Base-by-base conservation (phyloP, 2,329 filamentous ascomycete genomes). In the Fusarium phyllophilum region DNA sequence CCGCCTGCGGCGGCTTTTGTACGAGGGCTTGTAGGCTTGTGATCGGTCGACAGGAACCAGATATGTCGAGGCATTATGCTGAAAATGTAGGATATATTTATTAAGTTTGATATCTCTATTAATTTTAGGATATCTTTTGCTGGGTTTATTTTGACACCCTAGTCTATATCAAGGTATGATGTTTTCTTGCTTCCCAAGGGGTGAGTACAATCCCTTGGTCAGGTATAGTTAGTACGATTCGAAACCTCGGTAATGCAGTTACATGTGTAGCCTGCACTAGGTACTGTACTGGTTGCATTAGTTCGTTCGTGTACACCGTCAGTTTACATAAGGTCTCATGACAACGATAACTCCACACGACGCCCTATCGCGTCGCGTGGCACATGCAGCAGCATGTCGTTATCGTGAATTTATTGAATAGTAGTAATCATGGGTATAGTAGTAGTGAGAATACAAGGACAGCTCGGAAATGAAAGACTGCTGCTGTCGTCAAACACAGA, bases 1-100 rank as follows among this genome's bases (percentile, higher is more conserved):
- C 88, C 89, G 17, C 84, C 85, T 1, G 84, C 90, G 36, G 86
- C 85, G 1, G 82, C 79, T 17, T 81, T 86, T 6, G 82, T 91
- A 24, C 81, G 84, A 59, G 83, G 84, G 4, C 78, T 89, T 29
- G 88, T 88, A 29, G 84, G 84, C 12, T 72, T 87, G 13, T 84
- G 60, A 71, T 46, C 83, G 59, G 68, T 55, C 36, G 33, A 26
- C 38, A 20, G 36, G 22, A 36, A 24, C 22, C 9, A 34, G 22
- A 58, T 29, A 24, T 38, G n/a, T 31, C 22, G 24, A 58, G 42
- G 44, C 31, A n/a, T 15, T 12, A 13, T 29, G n/a, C 29, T 29
- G 12, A 55, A 12, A 39, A 20, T 39, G 20, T 39, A 39, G 38
- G 18, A 20, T 39, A 39, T 18, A 18, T 39, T 20, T 39, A 18